Evolutionary conservation across 495 filamentous ascomycete genomes (phyloP).

Genomic region (Baudoinia panamericana): DNA sequence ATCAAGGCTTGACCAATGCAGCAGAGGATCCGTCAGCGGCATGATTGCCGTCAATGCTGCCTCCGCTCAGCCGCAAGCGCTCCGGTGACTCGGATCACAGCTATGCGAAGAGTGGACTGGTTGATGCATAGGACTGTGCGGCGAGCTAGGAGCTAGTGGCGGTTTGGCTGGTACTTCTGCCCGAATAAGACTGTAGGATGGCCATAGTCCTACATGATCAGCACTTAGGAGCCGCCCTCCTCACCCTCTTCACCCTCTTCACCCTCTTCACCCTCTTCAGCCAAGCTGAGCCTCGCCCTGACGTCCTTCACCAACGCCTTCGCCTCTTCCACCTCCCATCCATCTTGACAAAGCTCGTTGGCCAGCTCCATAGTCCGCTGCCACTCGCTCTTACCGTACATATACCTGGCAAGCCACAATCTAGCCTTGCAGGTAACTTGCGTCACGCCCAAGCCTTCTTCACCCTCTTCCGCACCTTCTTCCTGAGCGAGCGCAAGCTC

Average conservation of each 20-base stretch:
- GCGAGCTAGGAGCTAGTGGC: no score
- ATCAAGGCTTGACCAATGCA: no score
- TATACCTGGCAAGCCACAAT: slow-evolving; percentile 82
- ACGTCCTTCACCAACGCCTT: slow-evolving; percentile 89
- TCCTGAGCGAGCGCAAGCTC: slow-evolving; percentile 88
- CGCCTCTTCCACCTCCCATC: slow-evolving; percentile 93
- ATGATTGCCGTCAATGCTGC: no score
- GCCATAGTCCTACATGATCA: no score
- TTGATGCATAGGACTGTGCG: no score
- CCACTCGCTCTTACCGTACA: slow-evolving; percentile 61
- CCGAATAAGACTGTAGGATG: no score
- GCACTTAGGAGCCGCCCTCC: no score
- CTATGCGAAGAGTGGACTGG: no score
- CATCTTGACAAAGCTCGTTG: slow-evolving; percentile 87
- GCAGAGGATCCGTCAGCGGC: no score
- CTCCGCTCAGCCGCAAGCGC: no score
- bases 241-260: not conserved
- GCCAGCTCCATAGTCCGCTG: slow-evolving; percentile 66
- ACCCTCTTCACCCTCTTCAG: slow-evolving; percentile 9
- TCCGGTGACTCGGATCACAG: no score
- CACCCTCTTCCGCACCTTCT: slow-evolving; percentile 39
- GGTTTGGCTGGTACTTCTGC: no score
- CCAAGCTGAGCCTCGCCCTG: slow-evolving; percentile 59
- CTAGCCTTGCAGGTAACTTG: slow-evolving; percentile 78
- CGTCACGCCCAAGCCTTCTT: slow-evolving; percentile 47